phyloP scores from a whole-genome alignment of 2,329 filamentous ascomycete genomes.

The Sphaerulina vaccinii region DNA sequence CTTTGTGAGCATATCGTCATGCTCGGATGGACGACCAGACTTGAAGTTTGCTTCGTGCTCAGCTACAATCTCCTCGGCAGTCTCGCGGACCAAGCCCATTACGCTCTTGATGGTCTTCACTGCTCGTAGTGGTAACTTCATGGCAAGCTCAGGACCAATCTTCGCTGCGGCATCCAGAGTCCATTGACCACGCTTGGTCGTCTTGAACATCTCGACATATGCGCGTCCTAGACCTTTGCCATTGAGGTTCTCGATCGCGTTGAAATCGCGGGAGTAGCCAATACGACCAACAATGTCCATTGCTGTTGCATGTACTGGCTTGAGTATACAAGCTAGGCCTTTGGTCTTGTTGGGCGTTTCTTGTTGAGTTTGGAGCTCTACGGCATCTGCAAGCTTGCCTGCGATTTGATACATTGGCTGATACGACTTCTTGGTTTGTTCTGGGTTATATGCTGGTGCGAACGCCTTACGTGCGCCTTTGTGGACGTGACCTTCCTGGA shows the following conservation, averaged over 20 bases:
- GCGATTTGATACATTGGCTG: constrained; percentile 16
- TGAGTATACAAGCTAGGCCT: constrained; percentile 5
- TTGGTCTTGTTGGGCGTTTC: background rate
- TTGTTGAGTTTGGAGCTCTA: constrained; percentile 3
- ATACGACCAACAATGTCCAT: constrained; percentile 15
- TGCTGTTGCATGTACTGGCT: constrained; percentile 4
- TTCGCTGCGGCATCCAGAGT: constrained; percentile 12
- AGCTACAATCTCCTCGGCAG: constrained; percentile 10
- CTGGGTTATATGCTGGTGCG: constrained; percentile 11
- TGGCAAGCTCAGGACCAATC: constrained; percentile 14
- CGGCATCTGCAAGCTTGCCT: constrained; percentile 1
- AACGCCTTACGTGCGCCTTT: constrained; percentile 14
- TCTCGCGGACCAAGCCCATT: constrained; percentile 7
- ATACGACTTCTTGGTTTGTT: constrained; percentile 14
- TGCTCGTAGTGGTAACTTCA: constrained; percentile 15
- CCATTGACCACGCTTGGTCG: constrained; percentile 13
- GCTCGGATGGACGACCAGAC: background rate
- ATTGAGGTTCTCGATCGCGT: background rate
- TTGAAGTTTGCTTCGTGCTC: constrained; percentile 6
- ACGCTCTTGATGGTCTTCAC: constrained; percentile 15
- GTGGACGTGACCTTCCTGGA: constrained; percentile 19
- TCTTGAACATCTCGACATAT: constrained; percentile 19
- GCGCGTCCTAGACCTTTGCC: constrained; percentile 3
- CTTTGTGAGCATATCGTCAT: constrained; percentile 13
- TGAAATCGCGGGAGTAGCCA: constrained; percentile 12